These are phyloP conservation scores for Syncephalastrum monosporum DNA, from an alignment of 371 early-diverging fungal species.

Conservation along the genomic window DNA sequence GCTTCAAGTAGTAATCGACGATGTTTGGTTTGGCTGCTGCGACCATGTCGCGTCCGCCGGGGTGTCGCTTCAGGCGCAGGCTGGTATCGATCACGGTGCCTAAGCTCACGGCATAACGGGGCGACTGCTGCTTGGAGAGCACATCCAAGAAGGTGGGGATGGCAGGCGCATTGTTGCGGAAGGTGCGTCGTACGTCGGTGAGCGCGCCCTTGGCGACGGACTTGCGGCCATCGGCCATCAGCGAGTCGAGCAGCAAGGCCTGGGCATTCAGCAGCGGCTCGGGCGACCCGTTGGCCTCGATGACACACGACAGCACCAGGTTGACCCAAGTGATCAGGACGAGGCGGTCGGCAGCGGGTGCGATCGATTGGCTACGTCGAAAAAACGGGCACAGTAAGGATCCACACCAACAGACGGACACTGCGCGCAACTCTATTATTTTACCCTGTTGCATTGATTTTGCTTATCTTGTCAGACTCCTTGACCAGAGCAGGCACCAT, in stretches of 20 bases:
- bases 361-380: constrained; percentile 37
- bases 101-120: constrained; percentile 57
- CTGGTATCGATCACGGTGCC: constrained; percentile 60
- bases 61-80: constrained; percentile 46
- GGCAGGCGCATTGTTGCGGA: constrained; percentile 48
- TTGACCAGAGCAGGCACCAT: constrained; percentile 52
- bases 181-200: constrained; percentile 56
- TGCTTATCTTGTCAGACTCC: constrained; percentile 54
- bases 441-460: constrained; percentile 55
- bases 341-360: constrained; percentile 57
- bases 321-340: constrained; percentile 64
- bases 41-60: constrained; percentile 14
- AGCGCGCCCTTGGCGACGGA: constrained; percentile 53
- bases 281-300: constrained; percentile 25
- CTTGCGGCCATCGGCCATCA: constrained; percentile 43
- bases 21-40: constrained; percentile 45
- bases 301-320: constrained; percentile 37
- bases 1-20: constrained; percentile 63
- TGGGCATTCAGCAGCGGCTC: constrained; percentile 48
- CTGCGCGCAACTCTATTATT: constrained; percentile 11
- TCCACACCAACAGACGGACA: constrained; percentile 1
- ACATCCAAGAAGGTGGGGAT: constrained; percentile 51
- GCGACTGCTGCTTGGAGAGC: constrained; percentile 40
- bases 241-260: constrained; percentile 53
- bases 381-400: background rate